Evolutionary conservation across 768 basidiomycete species (phyloP), one percentile per base, ranked within the genome.

Genomic region (Candolleomyces aberdarensis): DNA sequence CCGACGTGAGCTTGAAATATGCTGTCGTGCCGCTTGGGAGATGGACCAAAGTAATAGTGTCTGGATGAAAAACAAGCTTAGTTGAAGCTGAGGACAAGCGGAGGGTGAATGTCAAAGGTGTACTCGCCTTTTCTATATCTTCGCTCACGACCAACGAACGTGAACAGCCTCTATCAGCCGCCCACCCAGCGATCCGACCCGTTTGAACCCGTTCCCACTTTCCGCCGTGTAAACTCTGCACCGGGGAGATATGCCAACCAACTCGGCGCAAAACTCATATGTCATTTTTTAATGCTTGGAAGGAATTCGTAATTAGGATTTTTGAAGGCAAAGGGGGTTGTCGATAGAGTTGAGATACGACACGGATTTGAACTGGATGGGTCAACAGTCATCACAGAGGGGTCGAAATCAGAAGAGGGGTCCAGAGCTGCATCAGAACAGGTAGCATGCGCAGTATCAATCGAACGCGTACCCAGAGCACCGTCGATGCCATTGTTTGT

Each of bases 131-230:
- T 71, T 95, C 94, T 80, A 87, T 88, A 66, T 98, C 92, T 69
- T 99, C 97, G 64, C 98, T 98, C 39, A 98, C 92, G 3, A 99
- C 93, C 47, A 92, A 80, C 63, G 98, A 70, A 64, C 96, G 93
- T 48, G 88, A 89, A 71, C 92, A 99, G 2, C 90, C 90, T 67
- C 97, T 78, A 44, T 86, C 89, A 13, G 90, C 88, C 20, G 94
- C 94, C 97, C 97, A 99, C 3, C 89, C 85, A 32, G 96, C 92
- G 68, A 98, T 92, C 62, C 88, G 79, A 0, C 96, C 96, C 66
- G 96, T 76, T 75, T 96, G 94, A 67, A 92, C 96, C 0, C 92
- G 92, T 66, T 92, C 93, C 92, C 71, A 91, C 93, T 68, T 91
- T 92, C 65, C 96, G 77, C 62, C 86, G 83, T 57, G 92, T 86